Percentiles rank a stretch among this genome's conserved stretches.
These are phyloP conservation scores for Colletotrichum neosansevieriae DNA, from an alignment of 2,329 filamentous ascomycete genomes.

Conservation along the genomic window DNA sequence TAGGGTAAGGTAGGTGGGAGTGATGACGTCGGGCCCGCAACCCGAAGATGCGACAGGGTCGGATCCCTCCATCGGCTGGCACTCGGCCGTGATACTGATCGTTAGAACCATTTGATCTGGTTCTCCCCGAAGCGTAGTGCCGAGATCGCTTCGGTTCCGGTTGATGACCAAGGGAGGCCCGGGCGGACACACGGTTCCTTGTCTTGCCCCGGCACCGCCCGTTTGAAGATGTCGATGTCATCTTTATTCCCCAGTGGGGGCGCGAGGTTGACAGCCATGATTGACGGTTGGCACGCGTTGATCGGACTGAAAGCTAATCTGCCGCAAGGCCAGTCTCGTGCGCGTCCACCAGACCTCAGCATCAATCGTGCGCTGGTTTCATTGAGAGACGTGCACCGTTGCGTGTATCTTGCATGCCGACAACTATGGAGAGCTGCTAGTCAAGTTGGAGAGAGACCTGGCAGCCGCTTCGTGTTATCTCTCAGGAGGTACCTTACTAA, in stretches of 20 bases:
- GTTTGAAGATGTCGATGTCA: background rate
- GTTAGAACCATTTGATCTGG: background rate
- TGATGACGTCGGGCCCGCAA: slow-evolving; percentile 8
- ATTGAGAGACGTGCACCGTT: background rate
- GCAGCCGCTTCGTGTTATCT: too few species aligned
- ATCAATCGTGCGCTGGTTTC: slow-evolving; percentile 27
- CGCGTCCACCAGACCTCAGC: slow-evolving; percentile 6
- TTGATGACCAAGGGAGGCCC: background rate
- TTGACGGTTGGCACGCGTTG: slow-evolving; percentile 1
- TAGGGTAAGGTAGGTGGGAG: background rate
- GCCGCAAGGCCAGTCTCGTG: background rate
- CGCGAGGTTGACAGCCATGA: background rate
- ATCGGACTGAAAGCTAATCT: slow-evolving; percentile 6
- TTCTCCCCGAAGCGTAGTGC: background rate
- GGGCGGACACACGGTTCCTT: slow-evolving; percentile 8
- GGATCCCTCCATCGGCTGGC: slow-evolving; percentile 10
- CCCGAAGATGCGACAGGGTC: slow-evolving; percentile 13
- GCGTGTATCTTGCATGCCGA: background rate
- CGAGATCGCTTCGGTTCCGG: slow-evolving; percentile 14
- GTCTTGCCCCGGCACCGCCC: background rate
- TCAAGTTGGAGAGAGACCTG: too few species aligned
- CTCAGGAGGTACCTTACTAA: background rate
- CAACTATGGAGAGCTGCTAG: too few species aligned
- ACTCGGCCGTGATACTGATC: background rate
- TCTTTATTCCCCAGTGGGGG: background rate